Percentiles rank a stretch among this genome's conserved stretches.
Evolutionary conservation across 202 grass and related monocot genomes (phyloP).

Genomic region (Elaeis oleifera): DNA sequence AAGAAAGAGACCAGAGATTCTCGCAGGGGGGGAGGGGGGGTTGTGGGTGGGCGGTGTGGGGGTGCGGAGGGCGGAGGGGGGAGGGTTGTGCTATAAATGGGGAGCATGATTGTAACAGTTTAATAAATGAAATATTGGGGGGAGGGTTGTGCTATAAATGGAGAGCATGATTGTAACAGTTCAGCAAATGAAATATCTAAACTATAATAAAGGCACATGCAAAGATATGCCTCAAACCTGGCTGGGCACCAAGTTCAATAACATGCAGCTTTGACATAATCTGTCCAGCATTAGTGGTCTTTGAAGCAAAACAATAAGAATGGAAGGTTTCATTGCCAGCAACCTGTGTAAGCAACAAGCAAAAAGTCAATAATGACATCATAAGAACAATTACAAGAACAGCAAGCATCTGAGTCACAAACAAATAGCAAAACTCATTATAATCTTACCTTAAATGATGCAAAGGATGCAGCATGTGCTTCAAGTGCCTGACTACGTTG

Average conservation of each 20-base stretch:
- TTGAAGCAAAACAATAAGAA: constrained; percentile 89
- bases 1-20: too few relatives aligned
- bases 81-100: too few relatives aligned
- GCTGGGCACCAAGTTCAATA: constrained; percentile 85
- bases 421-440: not conserved
- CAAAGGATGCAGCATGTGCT: constrained; percentile 88
- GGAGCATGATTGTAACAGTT: too few relatives aligned
- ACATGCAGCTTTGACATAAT: constrained; percentile 90
- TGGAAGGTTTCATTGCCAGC: constrained; percentile 75
- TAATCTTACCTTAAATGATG: constrained; percentile 59
- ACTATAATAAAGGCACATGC: not conserved
- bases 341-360: constrained; percentile 36
- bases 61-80: too few relatives aligned
- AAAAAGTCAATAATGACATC: constrained; percentile 1
- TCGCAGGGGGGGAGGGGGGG: too few relatives aligned
- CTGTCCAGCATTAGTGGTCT: constrained; percentile 84
- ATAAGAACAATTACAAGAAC: constrained; percentile 4
- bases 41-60: too few relatives aligned
- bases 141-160: too few relatives aligned
- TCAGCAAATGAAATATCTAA: not conserved
- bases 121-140: not conserved
- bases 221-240: constrained; percentile 29
- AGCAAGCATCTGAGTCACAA: constrained; percentile 16
- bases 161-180: too few relatives aligned
- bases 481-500: constrained; percentile 93